Evolutionary conservation across 495 filamentous ascomycete species (phyloP).

Genomic region (Trichoderma erinaceum): DNA sequence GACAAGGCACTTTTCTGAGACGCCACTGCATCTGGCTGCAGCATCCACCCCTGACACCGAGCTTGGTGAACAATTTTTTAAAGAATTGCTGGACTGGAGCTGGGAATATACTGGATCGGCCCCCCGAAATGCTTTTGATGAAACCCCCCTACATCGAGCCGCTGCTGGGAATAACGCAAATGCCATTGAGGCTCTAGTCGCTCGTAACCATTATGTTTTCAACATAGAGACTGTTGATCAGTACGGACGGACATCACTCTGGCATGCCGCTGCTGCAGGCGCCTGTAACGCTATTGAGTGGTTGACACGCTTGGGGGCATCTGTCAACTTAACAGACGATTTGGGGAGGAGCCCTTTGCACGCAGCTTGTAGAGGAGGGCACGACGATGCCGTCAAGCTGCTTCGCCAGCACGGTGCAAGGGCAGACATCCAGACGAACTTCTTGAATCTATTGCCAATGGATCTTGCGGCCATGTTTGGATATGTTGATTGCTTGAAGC

Average conservation of each 20-base stretch:
- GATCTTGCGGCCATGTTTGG: conserved; percentile 1
- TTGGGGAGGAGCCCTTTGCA: background rate
- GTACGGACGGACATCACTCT: background rate
- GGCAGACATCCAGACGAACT: background rate
- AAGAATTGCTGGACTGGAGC: background rate
- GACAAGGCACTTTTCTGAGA: background rate
- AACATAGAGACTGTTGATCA: background rate
- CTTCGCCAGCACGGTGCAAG: background rate
- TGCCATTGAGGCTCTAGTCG: background rate
- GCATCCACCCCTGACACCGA: background rate
- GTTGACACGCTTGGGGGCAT: background rate
- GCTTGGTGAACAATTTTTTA: background rate
- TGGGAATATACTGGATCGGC: background rate
- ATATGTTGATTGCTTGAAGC: background rate
- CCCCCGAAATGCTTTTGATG: background rate
- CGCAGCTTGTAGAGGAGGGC: background rate
- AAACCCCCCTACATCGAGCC: background rate
- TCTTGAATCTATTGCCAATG: background rate
- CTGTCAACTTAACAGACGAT: background rate
- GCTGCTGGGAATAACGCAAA: background rate
- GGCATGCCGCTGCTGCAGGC: background rate
- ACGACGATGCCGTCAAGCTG: background rate
- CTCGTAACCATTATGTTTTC: background rate
- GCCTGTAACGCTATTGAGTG: background rate
- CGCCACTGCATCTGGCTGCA: background rate